Evolutionary conservation across 2,329 filamentous ascomycete genomes (phyloP), one percentile per base, ranked within the genome.

Genomic region (Aspergillus sp.): DNA sequence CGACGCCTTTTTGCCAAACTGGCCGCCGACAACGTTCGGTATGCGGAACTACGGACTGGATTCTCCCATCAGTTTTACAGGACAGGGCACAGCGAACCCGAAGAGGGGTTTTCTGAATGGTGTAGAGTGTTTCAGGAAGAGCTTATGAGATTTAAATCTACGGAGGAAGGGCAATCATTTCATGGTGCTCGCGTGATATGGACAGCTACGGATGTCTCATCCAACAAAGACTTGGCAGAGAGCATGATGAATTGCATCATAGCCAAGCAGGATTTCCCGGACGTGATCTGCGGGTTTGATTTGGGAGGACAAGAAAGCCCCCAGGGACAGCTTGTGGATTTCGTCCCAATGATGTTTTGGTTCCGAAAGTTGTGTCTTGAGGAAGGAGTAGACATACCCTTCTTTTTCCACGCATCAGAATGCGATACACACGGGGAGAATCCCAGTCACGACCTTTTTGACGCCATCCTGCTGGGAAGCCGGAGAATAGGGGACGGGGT

Each of bases 391-490:
- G 86, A 92, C 53, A 87, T 99, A 10, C 94, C 94, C 0, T 96
- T 97, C 80, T 96, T 96, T 81, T 96, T 98, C 80, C 93, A 97
- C 73, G 93, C 94, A 0, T 94, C 93, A 64, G 93, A 97, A 77
- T 91, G 87, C 36, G 85, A 96, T 0, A 92, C 91, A 16, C 87
- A 90, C 61, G 92, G 92, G 29, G 88, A 87, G 66, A 82, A 81
- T 20, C 89, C 90, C 0, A 93, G 97, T 69, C 81, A 86, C 63
- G 97, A 97, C 74, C 83, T 98, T 3, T 96, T 92, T 73, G 93
- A 97, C 73, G 92, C 92, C 0, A 84, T 98, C 14, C 79, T 97
- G 9, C 84, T 98, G 6, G 93, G 92, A 2, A 94, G 92, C 0
- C 83, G 94, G 55, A 86, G 95, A 60, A 96, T 99, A 62, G 94